Evolutionary conservation across 73 alveolate species (phyloP), one percentile per base, ranked within the genome.

Genomic region (Stentor roeselii): DNA sequence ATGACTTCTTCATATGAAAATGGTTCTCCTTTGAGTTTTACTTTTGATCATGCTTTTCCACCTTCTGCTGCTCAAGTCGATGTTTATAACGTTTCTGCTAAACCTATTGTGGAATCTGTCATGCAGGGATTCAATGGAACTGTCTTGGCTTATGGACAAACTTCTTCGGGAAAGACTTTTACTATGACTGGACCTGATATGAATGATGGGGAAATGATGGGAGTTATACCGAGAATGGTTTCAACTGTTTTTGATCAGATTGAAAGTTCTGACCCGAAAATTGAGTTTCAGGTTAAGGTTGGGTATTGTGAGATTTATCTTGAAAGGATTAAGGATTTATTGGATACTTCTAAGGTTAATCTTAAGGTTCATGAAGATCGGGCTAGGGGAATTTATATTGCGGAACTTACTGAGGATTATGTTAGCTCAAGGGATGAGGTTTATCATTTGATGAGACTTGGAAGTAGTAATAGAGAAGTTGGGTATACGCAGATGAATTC

Each of bases 81-180:
- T 41, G 96, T 97, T 41, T 97, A 92, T 86, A 90, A 92, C 60
- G 93, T 89, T 60, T 87, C 98, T 50, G 98, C 99, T 27, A 50
- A 50, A 50, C 97, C 97, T 36, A 95, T 95, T 82, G 97, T 97
- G 11, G 96, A 93, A 78, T 92, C 95, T 89, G 99, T 97, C 41
- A 84, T 92, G 75, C 97, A 97, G 86, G 99, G 99, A 3, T 97
- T 95, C 78, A 97, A 97, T 75, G 99, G 99, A 14, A 97, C 99
- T 3, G 94, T 97, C 42, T 97, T 97, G 84, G 99, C 99, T 0
- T 97, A 97, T 85, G 99, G 99, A n/a, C 96, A 97, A 83, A 97
- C 99, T 3, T 98, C 99, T 4, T 95, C 99, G 15, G 99, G 99
- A 0, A 97, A 97, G 86, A 97, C 99, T 3, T 97, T 90, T 82